phyloP scores from a whole-genome alignment of 148 eudicot genomes.

The Rhododendron kiyosumense region DNA sequence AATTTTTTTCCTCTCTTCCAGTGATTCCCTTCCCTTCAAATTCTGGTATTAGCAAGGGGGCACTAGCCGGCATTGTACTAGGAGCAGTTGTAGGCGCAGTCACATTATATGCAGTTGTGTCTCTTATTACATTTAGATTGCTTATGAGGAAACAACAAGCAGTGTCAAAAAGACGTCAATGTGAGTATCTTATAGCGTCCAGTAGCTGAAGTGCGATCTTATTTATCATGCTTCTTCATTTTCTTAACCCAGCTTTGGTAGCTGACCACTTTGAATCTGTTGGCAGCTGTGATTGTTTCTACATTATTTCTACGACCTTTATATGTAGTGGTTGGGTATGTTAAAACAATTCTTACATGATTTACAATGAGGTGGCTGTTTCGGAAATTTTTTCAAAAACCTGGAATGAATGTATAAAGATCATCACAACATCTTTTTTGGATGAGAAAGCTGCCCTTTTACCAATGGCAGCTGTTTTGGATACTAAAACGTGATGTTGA shows the following conservation, averaged over 20 bases:
- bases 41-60: constrained; percentile 56
- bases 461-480: background rate
- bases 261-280: background rate
- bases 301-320: background rate
- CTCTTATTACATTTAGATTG: constrained; percentile 38
- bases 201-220: background rate
- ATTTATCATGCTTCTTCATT: background rate
- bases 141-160: constrained; percentile 17
- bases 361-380: background rate
- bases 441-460: background rate
- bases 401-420: background rate
- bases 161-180: constrained; percentile 26
- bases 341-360: background rate
- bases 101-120: constrained; percentile 30
- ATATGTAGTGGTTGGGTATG: background rate
- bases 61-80: constrained; percentile 47
- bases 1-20: constrained; percentile 25
- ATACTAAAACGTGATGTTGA: background rate
- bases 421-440: background rate
- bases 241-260: background rate
- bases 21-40: constrained; percentile 26
- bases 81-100: constrained; percentile 56
- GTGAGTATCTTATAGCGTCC: constrained; percentile 25
- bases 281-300: background rate
- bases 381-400: background rate